Conservation (phyloP, 371 early-diverging fungal genomes). For the Haplosporangium sp. region DNA sequence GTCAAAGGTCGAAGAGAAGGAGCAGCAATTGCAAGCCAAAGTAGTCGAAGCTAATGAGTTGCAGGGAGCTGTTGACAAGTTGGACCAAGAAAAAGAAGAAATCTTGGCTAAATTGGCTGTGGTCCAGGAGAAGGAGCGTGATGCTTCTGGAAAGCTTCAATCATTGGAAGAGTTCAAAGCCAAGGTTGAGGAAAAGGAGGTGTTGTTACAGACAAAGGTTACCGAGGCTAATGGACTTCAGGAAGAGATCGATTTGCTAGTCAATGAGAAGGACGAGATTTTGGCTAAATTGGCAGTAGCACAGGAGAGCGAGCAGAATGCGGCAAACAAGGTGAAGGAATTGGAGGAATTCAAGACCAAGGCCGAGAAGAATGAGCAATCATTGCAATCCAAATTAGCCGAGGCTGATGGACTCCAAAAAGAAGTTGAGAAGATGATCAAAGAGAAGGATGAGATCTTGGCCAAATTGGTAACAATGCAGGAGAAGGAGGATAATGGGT, state of each 20-base stretch:
- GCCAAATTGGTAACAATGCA: slow-evolving; percentile 31
- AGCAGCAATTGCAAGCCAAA: slow-evolving; percentile 25
- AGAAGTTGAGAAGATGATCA: slow-evolving; percentile 6
- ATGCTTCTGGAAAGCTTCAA: background rate
- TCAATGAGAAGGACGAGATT: slow-evolving; percentile 35
- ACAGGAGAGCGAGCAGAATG: slow-evolving; percentile 29
- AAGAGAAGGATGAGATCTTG: slow-evolving; percentile 33
- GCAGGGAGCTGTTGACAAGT: slow-evolving; percentile 25
- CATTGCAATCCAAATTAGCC: slow-evolving; percentile 6
- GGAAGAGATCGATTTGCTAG: slow-evolving; percentile 12
- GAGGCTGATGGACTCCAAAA: slow-evolving; percentile 21
- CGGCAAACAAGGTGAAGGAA: background rate
- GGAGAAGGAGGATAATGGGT: slow-evolving; percentile 20
- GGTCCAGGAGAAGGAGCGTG: slow-evolving; percentile 37
- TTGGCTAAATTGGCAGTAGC: slow-evolving; percentile 34
- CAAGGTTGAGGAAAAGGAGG: slow-evolving; percentile 14
- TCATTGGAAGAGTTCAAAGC: slow-evolving; percentile 3
- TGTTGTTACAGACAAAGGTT: slow-evolving; percentile 10
- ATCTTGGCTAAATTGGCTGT: slow-evolving; percentile 46
- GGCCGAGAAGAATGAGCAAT: slow-evolving; percentile 5
- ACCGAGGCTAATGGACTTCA: slow-evolving; percentile 26
- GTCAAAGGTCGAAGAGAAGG: slow-evolving; percentile 21
- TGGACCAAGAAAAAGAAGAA: slow-evolving; percentile 42
- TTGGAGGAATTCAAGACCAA: slow-evolving; percentile 3
- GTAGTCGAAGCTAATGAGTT: slow-evolving; percentile 13